These are phyloP conservation scores for Zymoseptoria passerinii DNA, from an alignment of 2,329 filamentous ascomycete species.

Conservation along the genomic window DNA sequence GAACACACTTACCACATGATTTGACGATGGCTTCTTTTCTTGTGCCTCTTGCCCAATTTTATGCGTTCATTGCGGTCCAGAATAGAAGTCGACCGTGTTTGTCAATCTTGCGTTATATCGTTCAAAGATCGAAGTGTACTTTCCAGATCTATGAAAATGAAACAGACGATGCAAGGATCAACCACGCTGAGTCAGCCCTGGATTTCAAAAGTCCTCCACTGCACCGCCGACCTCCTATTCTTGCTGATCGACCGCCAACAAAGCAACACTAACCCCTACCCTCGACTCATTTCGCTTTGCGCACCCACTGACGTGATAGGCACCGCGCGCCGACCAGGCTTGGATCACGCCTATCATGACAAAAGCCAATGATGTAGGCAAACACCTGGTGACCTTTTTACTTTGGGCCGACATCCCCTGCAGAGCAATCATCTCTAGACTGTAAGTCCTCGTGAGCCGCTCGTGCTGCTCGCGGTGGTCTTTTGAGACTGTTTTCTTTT, in stretches of 20 bases:
- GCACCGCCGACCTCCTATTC: neutral
- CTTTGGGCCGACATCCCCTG: neutral
- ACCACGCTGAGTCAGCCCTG: neutral
- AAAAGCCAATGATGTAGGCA: neutral
- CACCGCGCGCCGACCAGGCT: neutral
- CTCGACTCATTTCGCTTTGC: neutral
- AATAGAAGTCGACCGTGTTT: neutral
- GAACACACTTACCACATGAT: neutral
- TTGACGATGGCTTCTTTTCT: neutral
- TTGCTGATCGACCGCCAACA: neutral
- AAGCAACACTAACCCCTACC: neutral
- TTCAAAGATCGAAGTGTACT: neutral
- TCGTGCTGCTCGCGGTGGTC: neutral
- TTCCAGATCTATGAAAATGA: neutral
- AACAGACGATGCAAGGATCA: neutral
- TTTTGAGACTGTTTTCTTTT: neutral
- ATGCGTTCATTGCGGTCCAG: neutral
- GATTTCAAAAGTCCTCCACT: neutral
- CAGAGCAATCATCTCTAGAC: neutral
- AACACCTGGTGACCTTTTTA: neutral
- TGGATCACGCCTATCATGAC: neutral
- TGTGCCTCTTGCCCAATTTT: neutral
- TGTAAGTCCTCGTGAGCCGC: neutral
- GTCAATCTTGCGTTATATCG: neutral
- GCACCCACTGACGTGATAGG: neutral